phyloP scores from a whole-genome alignment of 306 rosid genomes.

The Astragalus glycyphyllos region DNA sequence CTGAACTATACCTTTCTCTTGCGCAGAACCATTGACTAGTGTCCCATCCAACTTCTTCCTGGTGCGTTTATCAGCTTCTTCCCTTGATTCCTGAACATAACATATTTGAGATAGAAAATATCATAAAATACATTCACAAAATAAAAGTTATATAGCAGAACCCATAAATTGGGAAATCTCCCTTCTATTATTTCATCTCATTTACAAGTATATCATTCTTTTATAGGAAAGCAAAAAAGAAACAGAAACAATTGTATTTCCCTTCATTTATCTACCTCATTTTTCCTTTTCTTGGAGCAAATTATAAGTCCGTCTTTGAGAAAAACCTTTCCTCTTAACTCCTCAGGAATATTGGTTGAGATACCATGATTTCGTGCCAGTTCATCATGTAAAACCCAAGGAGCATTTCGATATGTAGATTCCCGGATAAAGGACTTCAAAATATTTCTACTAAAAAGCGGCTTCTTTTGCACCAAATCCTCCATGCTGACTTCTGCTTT shows the following conservation, averaged over 20 bases:
- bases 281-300: slow-evolving; percentile 73
- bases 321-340: slow-evolving; percentile 62
- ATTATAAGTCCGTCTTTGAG: slow-evolving; percentile 71
- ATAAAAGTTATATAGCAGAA: slow-evolving; percentile 23
- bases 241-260: slow-evolving; percentile 42
- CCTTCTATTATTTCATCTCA: slow-evolving; percentile 3
- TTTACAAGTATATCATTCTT: slow-evolving; percentile 19
- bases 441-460: slow-evolving; percentile 72
- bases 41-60: slow-evolving; percentile 53
- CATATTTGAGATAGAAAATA: slow-evolving; percentile 42
- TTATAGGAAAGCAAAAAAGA: slow-evolving; percentile 3
- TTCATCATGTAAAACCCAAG: slow-evolving; percentile 88
- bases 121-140: slow-evolving; percentile 24
- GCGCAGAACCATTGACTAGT: slow-evolving; percentile 48
- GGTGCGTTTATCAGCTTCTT: slow-evolving; percentile 51
- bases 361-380: slow-evolving; percentile 79
- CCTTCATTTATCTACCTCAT: slow-evolving; percentile 47
- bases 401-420: slow-evolving; percentile 86
- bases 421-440: slow-evolving; percentile 91
- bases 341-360: slow-evolving; percentile 72
- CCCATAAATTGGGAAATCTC: slow-evolving; percentile 21
- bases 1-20: slow-evolving; percentile 51
- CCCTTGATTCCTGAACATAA: slow-evolving; percentile 58
- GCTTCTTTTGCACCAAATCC: slow-evolving; percentile 79
- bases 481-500: slow-evolving; percentile 52